phyloP scores from a whole-genome alignment of 2,329 filamentous ascomycete genomes.

The Apiospora malaysiana region DNA sequence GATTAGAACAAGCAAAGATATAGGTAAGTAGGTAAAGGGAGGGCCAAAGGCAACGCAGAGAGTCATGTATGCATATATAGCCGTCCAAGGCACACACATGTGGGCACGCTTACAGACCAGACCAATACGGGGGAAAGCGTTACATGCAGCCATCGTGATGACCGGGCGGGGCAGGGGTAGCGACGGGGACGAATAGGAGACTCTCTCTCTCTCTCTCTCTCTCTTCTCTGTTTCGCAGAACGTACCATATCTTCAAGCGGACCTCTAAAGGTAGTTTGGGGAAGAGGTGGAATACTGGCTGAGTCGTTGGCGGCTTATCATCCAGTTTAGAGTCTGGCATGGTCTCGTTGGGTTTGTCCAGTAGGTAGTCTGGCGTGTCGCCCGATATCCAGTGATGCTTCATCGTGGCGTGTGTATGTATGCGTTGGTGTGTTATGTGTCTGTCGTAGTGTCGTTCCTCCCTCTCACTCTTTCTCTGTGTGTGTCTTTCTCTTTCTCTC shows the following conservation, averaged over 20 bases:
- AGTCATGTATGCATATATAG: too few species aligned
- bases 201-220: too few species aligned
- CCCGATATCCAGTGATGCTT: slow-evolving; percentile 11
- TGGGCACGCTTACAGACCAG: neutral
- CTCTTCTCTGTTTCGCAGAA: neutral
- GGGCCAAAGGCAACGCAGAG: neutral
- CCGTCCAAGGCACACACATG: neutral
- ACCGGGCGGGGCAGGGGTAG: neutral
- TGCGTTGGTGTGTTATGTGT: neutral
- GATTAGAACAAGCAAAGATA: neutral
- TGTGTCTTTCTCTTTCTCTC: neutral
- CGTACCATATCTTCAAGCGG: slow-evolving; percentile 42
- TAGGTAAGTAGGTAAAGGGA: neutral
- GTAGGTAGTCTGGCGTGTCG: slow-evolving; percentile 12
- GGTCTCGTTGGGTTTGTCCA: slow-evolving; percentile 4
- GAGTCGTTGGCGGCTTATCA: neutral
- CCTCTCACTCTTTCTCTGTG: too few species aligned
- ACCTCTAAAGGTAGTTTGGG: slow-evolving; percentile 42
- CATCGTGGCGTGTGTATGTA: neutral
- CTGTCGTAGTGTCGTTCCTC: too few species aligned
- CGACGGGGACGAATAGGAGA: neutral
- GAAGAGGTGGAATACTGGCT: slow-evolving; percentile 37
- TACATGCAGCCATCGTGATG: neutral
- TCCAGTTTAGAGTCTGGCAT: neutral
- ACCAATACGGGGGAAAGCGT: neutral